Conservation (phyloP, 345 rosid species). For the Populus davidiana region DNA sequence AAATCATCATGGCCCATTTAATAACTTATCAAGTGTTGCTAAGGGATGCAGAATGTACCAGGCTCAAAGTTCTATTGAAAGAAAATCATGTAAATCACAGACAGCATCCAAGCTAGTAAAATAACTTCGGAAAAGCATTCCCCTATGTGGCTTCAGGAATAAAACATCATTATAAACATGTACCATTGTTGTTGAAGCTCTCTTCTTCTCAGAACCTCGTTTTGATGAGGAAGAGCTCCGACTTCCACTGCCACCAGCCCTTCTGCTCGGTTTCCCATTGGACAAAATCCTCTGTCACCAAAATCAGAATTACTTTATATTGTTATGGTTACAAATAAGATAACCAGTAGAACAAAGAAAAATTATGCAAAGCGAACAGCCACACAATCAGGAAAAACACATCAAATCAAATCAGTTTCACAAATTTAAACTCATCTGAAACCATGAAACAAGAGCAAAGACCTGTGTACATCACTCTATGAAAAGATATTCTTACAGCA, state of each 20-base stretch:
- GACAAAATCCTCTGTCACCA: constrained; percentile 42
- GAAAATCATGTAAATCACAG: background rate
- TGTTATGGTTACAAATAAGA: background rate
- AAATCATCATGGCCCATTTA: background rate
- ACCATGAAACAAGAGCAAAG: background rate
- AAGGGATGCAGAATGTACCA: background rate
- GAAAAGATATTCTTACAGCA: background rate
- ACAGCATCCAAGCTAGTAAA: background rate
- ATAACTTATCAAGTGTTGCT: background rate
- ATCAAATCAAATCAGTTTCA: background rate
- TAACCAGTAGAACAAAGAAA: background rate
- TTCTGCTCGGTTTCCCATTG: constrained; percentile 46
- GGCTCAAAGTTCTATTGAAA: background rate
- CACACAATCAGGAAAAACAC: background rate
- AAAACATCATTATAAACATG: background rate
- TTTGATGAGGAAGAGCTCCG: constrained; percentile 45
- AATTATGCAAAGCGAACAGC: background rate
- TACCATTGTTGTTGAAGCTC: constrained; percentile 50
- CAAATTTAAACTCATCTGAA: background rate
- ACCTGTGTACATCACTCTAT: background rate
- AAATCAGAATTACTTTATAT: background rate
- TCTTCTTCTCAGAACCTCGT: constrained; percentile 57
- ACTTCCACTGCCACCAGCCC: constrained; percentile 44
- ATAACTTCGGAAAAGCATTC: background rate
- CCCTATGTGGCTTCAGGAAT: background rate